phyloP scores from a whole-genome alignment of 306 rosid species.

The Canavalia ensiformis region DNA sequence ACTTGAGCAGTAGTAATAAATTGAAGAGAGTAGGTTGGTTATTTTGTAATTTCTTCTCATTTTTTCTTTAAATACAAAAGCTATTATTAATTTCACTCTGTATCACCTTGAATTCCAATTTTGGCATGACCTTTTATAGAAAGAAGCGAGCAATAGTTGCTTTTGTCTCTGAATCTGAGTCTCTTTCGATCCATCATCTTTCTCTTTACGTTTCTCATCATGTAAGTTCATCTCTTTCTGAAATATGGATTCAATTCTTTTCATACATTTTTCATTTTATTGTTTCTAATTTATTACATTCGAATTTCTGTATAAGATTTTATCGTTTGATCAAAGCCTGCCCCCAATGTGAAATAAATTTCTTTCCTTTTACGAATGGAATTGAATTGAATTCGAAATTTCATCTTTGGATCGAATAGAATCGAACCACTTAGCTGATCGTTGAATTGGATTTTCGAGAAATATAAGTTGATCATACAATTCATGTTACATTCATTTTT shows the following conservation, averaged over 20 bases:
- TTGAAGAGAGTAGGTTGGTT: too few relatives aligned
- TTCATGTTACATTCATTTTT: neutral
- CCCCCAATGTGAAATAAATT: neutral
- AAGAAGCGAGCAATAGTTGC: neutral
- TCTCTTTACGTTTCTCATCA: conserved; percentile 7
- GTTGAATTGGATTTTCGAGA: neutral
- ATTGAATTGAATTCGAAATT: neutral
- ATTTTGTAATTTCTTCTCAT: neutral
- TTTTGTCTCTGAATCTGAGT: conserved; percentile 44
- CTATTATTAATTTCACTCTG: neutral
- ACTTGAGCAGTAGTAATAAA: too few relatives aligned
- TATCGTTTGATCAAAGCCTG: neutral
- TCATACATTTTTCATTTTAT: neutral
- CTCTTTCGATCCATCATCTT: neutral
- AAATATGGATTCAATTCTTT: conserved; percentile 7
- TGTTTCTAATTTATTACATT: conserved; percentile 7
- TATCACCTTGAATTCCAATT: conserved; percentile 9
- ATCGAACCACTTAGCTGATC: neutral
- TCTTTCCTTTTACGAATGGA: neutral
- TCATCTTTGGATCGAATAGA: conserved; percentile 5
- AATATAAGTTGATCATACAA: neutral
- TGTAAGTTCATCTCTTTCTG: conserved; percentile 32
- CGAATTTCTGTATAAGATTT: conserved; percentile 10
- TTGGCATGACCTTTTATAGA: conserved; percentile 29
- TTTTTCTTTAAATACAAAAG: neutral